Evolutionary conservation across 2,329 filamentous ascomycete species (phyloP).

Genomic region (Phialophora tarda): DNA sequence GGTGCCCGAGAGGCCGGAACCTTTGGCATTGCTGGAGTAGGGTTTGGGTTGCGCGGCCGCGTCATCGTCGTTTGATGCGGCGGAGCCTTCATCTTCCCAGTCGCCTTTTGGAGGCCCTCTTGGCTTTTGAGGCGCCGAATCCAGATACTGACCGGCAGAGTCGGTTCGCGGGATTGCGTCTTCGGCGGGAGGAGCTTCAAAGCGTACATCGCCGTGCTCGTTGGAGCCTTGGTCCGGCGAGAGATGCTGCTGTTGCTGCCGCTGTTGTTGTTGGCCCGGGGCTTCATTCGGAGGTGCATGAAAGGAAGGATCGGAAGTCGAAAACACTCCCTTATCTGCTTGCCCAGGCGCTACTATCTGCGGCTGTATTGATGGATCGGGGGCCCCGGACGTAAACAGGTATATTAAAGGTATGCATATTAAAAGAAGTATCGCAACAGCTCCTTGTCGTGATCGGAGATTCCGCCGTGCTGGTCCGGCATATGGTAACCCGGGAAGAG

Average conservation of each 20-base stretch:
- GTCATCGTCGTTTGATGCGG: constrained; percentile 3
- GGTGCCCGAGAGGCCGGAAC: constrained; percentile 12
- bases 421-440: constrained; percentile 26
- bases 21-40: constrained; percentile 6
- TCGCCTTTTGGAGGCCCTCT: constrained; percentile 1
- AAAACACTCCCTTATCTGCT: constrained; percentile 1
- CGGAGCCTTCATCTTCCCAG: constrained; percentile 10
- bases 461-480: constrained; percentile 28
- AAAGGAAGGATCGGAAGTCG: constrained; percentile 21
- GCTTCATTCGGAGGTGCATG: constrained; percentile 8
- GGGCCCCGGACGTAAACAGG: constrained; percentile 22
- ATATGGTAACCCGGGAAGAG: constrained; percentile 34
- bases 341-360: constrained; percentile 14
- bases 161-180: background rate
- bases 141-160: background rate
- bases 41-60: constrained; percentile 3
- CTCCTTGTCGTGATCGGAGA: constrained; percentile 29
- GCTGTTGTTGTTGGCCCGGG: background rate
- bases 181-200: constrained; percentile 19
- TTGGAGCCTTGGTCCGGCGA: background rate
- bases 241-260: background rate
- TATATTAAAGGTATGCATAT: constrained; percentile 34
- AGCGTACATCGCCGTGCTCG: constrained; percentile 6
- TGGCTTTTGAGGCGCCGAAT: constrained; percentile 9
- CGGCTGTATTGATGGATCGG: constrained; percentile 14